Evolutionary conservation across 306 rosid species (phyloP).

Genomic region (Mucuna pruriens): DNA sequence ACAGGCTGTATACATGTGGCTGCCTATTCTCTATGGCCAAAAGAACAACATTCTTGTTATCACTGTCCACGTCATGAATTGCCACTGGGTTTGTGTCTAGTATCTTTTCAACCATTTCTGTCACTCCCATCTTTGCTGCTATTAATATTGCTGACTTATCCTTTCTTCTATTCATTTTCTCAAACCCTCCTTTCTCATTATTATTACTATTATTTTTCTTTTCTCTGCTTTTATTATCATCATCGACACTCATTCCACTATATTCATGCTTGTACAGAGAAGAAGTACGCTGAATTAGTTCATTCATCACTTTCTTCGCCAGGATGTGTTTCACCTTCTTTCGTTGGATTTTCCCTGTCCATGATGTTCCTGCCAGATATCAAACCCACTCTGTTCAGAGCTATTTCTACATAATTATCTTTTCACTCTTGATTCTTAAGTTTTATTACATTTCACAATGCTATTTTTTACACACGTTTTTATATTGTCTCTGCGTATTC

Average conservation of each 20-base stretch:
- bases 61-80: slow-evolving; percentile 45
- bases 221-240: neutral
- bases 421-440: too few species aligned
- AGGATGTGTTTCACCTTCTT: slow-evolving; percentile 46
- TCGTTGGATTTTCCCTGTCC: slow-evolving; percentile 48
- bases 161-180: neutral
- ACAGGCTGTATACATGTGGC: slow-evolving; percentile 42
- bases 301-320: slow-evolving; percentile 48
- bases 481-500: too few species aligned
- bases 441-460: too few species aligned
- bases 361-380: slow-evolving; percentile 40
- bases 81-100: slow-evolving; percentile 47
- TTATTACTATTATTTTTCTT: neutral
- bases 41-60: slow-evolving; percentile 51
- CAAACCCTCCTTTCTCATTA: neutral
- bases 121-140: slow-evolving; percentile 53
- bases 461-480: too few species aligned
- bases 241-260: slow-evolving; percentile 1
- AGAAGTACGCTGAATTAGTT: slow-evolving; percentile 35
- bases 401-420: too few species aligned
- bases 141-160: slow-evolving; percentile 41
- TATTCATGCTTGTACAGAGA: slow-evolving; percentile 8
- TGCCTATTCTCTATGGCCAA: slow-evolving; percentile 58
- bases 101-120: slow-evolving; percentile 49
- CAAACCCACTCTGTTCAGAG: neutral